phyloP scores from a whole-genome alignment of 169 alveolate genomes.

The Toxoplasma gondii region DNA sequence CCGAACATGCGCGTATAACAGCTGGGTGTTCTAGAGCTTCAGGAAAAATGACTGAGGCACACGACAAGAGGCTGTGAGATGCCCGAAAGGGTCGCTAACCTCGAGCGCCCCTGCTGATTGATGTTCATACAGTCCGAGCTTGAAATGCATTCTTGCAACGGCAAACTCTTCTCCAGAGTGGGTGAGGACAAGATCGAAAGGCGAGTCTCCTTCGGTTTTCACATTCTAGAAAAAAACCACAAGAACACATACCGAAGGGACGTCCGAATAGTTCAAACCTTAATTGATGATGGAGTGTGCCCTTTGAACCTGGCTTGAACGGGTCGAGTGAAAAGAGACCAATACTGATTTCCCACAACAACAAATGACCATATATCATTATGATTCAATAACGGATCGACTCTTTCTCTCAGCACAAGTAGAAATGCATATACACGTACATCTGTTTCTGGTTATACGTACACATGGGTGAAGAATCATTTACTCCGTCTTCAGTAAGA shows the following conservation, averaged over 20 bases:
- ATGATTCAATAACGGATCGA: too few species aligned
- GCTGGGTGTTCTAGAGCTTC: too few species aligned
- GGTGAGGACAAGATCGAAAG: conserved; percentile 79
- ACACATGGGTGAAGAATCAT: neutral
- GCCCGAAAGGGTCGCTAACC: conserved; percentile 58
- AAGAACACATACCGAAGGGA: neutral
- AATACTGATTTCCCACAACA: neutral
- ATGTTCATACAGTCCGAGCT: conserved; percentile 90
- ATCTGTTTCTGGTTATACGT: neutral
- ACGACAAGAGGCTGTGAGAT: too few species aligned
- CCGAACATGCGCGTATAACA: too few species aligned
- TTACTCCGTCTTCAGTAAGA: too few species aligned
- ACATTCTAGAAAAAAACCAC: neutral
- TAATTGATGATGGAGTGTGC: neutral
- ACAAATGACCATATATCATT: too few species aligned
- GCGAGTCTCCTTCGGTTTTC: conserved; percentile 68
- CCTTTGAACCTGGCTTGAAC: neutral
- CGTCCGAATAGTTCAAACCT: neutral
- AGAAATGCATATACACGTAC: neutral
- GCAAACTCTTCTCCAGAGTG: conserved; percentile 72
- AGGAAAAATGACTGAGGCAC: too few species aligned
- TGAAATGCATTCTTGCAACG: conserved; percentile 90
- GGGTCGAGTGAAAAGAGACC: neutral
- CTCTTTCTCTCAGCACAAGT: too few species aligned
- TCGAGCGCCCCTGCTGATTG: conserved; percentile 91